phyloP scores from a whole-genome alignment of 306 rosid species.

The Trifolium subterraneum region DNA sequence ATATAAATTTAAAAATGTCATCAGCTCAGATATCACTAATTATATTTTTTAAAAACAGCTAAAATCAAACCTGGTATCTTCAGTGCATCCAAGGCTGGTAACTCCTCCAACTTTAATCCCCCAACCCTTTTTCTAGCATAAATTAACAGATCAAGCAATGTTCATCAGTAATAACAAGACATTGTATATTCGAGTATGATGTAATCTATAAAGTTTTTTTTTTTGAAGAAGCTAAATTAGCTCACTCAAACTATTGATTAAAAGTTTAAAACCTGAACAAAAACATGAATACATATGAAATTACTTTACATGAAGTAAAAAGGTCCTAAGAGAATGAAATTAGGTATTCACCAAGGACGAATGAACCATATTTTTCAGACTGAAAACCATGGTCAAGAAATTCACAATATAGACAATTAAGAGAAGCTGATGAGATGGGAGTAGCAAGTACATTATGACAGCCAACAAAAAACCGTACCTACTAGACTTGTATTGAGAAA shows the following conservation, averaged over 20 bases:
- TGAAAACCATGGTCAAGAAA: constrained; percentile 29
- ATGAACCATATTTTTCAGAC: constrained; percentile 34
- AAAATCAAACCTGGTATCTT: constrained; percentile 76
- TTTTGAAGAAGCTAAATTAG: too few relatives aligned
- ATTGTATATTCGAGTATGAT: constrained; percentile 8
- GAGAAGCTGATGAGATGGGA: constrained; percentile 21
- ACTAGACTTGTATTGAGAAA: constrained; percentile 78
- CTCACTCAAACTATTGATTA: too few relatives aligned
- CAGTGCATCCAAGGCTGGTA: constrained; percentile 87
- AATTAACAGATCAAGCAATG: constrained; percentile 36
- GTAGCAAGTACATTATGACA: constrained; percentile 30
- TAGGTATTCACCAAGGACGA: constrained; percentile 12
- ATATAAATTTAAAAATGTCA: constrained; percentile 23
- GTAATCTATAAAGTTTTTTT: neutral
- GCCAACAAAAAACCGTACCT: constrained; percentile 56
- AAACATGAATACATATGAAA: constrained; percentile 18
- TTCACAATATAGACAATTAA: constrained; percentile 33
- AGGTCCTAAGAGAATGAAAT: constrained; percentile 27
- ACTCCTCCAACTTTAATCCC: constrained; percentile 88
- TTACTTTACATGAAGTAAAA: constrained; percentile 14
- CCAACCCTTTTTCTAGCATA: constrained; percentile 87
- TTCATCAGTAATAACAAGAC: constrained; percentile 30
- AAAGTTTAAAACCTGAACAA: neutral
- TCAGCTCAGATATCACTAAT: neutral
- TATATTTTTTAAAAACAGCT: constrained; percentile 24